Evolutionary conservation across 2,329 filamentous ascomycete genomes (phyloP).

Genomic region (Epichloe baconii): DNA sequence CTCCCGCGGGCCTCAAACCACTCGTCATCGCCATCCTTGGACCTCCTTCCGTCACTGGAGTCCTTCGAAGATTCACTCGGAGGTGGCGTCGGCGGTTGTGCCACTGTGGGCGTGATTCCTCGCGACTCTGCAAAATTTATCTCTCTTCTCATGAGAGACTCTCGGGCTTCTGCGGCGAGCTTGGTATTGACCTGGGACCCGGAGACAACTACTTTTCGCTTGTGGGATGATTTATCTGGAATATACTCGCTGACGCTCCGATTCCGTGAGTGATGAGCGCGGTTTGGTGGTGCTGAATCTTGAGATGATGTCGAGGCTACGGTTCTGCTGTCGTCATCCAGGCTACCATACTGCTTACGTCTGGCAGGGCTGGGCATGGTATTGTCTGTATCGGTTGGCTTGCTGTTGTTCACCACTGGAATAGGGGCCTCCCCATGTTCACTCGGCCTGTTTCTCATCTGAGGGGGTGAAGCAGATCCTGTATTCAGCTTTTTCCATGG

Average conservation of each 20-base stretch:
- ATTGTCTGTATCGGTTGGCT: constrained; percentile 31
- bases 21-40: constrained; percentile 35
- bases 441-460: constrained; percentile 12
- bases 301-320: constrained; percentile 16
- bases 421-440: constrained; percentile 24
- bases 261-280: constrained; percentile 47
- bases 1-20: constrained; percentile 59
- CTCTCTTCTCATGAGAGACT: constrained; percentile 54
- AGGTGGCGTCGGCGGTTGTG: constrained; percentile 65
- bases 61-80: constrained; percentile 57
- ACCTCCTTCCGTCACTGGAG: constrained; percentile 25
- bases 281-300: constrained; percentile 10
- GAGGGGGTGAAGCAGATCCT: constrained; percentile 30
- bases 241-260: constrained; percentile 82
- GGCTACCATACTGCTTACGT: constrained; percentile 38
- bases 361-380: constrained; percentile 40
- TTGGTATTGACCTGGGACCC: constrained; percentile 38
- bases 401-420: constrained; percentile 36
- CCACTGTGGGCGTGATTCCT: constrained; percentile 50
- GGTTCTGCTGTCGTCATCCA: constrained; percentile 17
- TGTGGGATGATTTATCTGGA: constrained; percentile 58
- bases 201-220: constrained; percentile 62
- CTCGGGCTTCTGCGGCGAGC: constrained; percentile 21
- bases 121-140: constrained; percentile 67
- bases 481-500: constrained; percentile 47